Percentiles rank a stretch among this genome's conserved stretches.
These are phyloP conservation scores for Diaporthe citri DNA, from an alignment of 2,329 filamentous ascomycete genomes.

Conservation along the genomic window DNA sequence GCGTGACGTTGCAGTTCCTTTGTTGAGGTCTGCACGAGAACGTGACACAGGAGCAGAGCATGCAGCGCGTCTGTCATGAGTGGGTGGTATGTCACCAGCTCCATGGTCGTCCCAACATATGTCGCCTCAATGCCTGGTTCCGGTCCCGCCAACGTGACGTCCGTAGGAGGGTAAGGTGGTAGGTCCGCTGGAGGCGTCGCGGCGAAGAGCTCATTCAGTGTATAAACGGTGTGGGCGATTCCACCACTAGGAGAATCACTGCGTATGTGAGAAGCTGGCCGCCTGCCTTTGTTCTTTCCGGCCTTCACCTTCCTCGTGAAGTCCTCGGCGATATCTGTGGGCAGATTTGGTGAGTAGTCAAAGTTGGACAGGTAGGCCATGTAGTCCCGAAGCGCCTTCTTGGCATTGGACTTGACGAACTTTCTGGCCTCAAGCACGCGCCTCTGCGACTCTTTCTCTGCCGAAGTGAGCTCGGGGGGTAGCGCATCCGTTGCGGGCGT, in stretches of 20 bases:
- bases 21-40: conserved; percentile 81
- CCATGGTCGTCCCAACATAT: conserved; percentile 56
- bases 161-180: conserved; percentile 72
- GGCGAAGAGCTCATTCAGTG: conserved; percentile 76
- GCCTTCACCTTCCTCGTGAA: conserved; percentile 70
- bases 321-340: conserved; percentile 69
- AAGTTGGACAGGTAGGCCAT: conserved; percentile 78
- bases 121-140: conserved; percentile 46
- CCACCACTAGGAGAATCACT: conserved; percentile 33
- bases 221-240: conserved; percentile 56
- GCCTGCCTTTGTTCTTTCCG: conserved; percentile 61
- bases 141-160: conserved; percentile 49
- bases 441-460: conserved; percentile 59
- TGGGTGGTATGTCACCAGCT: conserved; percentile 84
- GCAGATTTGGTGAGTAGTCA: conserved; percentile 82
- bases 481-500: conserved; percentile 44
- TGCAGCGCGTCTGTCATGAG: conserved; percentile 84
- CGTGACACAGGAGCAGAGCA: conserved; percentile 81
- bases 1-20: conserved; percentile 85
- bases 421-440: conserved; percentile 73
- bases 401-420: conserved; percentile 79
- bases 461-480: conserved; percentile 52
- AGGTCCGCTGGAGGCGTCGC: conserved; percentile 75
- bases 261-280: conserved; percentile 48
- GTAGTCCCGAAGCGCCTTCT: conserved; percentile 81